These are phyloP conservation scores for Fraxinus floribunda DNA, from an alignment of 305 asterid genomes.

Conservation along the genomic window DNA sequence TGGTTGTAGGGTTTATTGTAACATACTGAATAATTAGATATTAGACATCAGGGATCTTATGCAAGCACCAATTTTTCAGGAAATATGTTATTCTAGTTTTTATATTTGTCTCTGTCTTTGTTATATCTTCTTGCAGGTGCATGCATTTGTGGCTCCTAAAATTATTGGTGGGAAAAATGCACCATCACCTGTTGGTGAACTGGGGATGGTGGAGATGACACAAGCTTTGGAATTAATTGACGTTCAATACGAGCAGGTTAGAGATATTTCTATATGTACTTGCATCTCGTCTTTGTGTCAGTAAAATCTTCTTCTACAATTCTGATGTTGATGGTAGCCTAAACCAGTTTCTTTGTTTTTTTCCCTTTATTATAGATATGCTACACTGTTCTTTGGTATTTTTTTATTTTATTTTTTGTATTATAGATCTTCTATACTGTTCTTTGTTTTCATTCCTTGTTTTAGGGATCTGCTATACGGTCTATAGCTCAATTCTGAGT, in stretches of 20 bases:
- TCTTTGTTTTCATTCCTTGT: not conserved
- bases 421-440: not conserved
- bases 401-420: not conserved
- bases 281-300: not conserved
- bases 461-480: not conserved
- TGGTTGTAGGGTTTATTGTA: slow-evolving; percentile 4
- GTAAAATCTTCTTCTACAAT: not conserved
- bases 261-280: slow-evolving; percentile 1
- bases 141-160: slow-evolving; percentile 95
- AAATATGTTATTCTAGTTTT: not conserved
- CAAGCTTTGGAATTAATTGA: slow-evolving; percentile 86
- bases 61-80: not conserved
- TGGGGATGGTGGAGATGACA: slow-evolving; percentile 99
- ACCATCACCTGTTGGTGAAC: slow-evolving; percentile 94
- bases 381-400: not conserved
- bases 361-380: not conserved
- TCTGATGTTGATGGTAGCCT: not conserved
- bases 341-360: not conserved
- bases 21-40: not conserved
- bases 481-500: not conserved
- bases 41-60: not conserved
- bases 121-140: slow-evolving; percentile 53
- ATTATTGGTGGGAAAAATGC: slow-evolving; percentile 94
- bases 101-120: slow-evolving; percentile 9
- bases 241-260: slow-evolving; percentile 79